Conservation (phyloP, 176 grass and related monocot genomes). For the Lolium perenne region DNA sequence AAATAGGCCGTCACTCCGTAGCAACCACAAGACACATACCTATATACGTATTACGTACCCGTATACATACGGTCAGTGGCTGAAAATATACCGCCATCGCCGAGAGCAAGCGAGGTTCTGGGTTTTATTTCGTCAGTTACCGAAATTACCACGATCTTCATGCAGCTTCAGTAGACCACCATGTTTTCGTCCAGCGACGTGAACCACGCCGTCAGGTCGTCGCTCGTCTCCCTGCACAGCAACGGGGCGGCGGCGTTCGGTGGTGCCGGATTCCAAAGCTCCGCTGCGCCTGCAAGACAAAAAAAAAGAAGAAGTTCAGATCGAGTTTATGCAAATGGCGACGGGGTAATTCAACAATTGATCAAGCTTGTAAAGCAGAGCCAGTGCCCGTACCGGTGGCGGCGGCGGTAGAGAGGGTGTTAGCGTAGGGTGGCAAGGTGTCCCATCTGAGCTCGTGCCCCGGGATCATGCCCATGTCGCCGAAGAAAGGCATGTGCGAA, state of each 20-base stretch:
- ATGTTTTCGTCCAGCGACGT: constrained; percentile 55
- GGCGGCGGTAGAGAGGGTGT: background rate
- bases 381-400: constrained; percentile 1
- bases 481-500: constrained; percentile 22
- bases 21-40: background rate
- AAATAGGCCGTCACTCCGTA: constrained; percentile 44
- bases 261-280: constrained; percentile 47
- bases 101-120: background rate
- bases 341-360: background rate
- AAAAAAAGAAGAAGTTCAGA: background rate
- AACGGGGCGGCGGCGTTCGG: constrained; percentile 28
- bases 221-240: constrained; percentile 90
- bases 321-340: background rate
- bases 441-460: constrained; percentile 56
- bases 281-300: constrained; percentile 35
- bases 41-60: background rate
- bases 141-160: background rate
- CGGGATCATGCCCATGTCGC: constrained; percentile 36
- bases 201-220: constrained; percentile 63
- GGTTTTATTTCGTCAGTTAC: constrained; percentile 11
- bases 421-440: background rate
- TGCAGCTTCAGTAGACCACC: constrained; percentile 51
- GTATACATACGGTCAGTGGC: constrained; percentile 13
- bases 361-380: background rate
- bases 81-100: constrained; percentile 54